Evolutionary conservation across 2,329 filamentous ascomycete species (phyloP).

Genomic region (Sclerotinia trifoliorum): DNA sequence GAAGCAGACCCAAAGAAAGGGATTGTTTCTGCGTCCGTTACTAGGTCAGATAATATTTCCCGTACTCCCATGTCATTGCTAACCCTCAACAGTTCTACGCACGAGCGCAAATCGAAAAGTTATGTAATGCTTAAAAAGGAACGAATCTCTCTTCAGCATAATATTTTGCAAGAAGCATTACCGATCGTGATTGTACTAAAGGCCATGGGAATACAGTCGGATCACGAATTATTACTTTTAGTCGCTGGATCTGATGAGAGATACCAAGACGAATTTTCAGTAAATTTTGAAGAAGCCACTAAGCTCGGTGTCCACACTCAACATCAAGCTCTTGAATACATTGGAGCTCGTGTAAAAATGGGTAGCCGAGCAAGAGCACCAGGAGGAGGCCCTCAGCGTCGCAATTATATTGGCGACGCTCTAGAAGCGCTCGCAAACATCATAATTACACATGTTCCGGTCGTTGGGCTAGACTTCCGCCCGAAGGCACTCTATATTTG

Average conservation of each 20-base stretch:
- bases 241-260: slow-evolving; percentile 82
- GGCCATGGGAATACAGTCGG: slow-evolving; percentile 88
- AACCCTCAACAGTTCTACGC: slow-evolving; percentile 69
- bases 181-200: slow-evolving; percentile 92
- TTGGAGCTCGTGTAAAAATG: slow-evolving; percentile 85
- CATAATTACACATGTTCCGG: slow-evolving; percentile 90
- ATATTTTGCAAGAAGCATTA: slow-evolving; percentile 89
- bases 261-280: slow-evolving; percentile 92
- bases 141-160: slow-evolving; percentile 83
- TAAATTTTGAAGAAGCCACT: slow-evolving; percentile 91
- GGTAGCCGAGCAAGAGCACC: slow-evolving; percentile 60
- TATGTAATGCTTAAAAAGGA: slow-evolving; percentile 96
- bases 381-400: slow-evolving; percentile 52
- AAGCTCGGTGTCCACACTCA: slow-evolving; percentile 86
- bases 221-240: slow-evolving; percentile 90
- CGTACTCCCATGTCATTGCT: slow-evolving; percentile 17
- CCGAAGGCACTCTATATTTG: slow-evolving; percentile 97
- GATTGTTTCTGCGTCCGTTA: slow-evolving; percentile 92
- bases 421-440: slow-evolving; percentile 90
- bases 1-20: slow-evolving; percentile 91
- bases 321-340: slow-evolving; percentile 91
- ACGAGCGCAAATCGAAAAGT: slow-evolving; percentile 96
- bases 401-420: slow-evolving; percentile 86
- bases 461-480: slow-evolving; percentile 87
- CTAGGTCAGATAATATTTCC: slow-evolving; percentile 47